Evolutionary conservation across 2,329 filamentous ascomycete genomes (phyloP).

Genomic region (Arthrobotrys sphaeroides): DNA sequence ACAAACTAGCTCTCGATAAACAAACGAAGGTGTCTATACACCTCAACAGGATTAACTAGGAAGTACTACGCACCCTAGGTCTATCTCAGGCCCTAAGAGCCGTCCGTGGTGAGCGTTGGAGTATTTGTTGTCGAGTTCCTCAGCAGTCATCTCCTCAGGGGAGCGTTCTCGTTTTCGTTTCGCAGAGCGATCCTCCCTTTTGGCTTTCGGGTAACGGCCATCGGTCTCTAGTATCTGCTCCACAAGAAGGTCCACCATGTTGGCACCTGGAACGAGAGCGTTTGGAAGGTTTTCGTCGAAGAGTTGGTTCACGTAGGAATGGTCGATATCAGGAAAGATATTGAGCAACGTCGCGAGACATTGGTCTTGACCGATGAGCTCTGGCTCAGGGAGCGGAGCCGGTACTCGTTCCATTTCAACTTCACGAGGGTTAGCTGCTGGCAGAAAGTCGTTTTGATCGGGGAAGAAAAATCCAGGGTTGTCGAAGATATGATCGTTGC

Average conservation of each 20-base stretch:
- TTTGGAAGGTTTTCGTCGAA: conserved; percentile 57
- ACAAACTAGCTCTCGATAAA: neutral
- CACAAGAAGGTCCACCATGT: conserved; percentile 61
- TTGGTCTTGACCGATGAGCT: conserved; percentile 46
- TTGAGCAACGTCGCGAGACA: conserved; percentile 61
- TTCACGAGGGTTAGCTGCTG: neutral
- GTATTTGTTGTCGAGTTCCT: conserved; percentile 56
- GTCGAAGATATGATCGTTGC: neutral
- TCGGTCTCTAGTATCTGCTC: conserved; percentile 62
- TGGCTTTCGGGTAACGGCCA: conserved; percentile 63
- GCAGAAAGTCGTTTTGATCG: neutral
- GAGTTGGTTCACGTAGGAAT: conserved; percentile 61
- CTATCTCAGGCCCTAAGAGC: conserved; percentile 38
- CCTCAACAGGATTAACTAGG: neutral
- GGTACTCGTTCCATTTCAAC: conserved; percentile 19
- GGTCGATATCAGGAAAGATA: conserved; percentile 65
- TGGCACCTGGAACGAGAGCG: conserved; percentile 55
- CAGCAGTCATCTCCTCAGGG: conserved; percentile 56
- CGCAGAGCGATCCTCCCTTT: conserved; percentile 61
- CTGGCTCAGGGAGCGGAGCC: neutral
- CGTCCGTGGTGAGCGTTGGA: conserved; percentile 57
- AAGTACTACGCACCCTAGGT: conserved; percentile 17
- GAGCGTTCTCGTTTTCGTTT: conserved; percentile 60
- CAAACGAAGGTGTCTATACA: neutral
- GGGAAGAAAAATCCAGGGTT: neutral